Evolutionary conservation across 257 asterid species (phyloP), one percentile per base, ranked within the genome.

Genomic region (Jasminum sambac): DNA sequence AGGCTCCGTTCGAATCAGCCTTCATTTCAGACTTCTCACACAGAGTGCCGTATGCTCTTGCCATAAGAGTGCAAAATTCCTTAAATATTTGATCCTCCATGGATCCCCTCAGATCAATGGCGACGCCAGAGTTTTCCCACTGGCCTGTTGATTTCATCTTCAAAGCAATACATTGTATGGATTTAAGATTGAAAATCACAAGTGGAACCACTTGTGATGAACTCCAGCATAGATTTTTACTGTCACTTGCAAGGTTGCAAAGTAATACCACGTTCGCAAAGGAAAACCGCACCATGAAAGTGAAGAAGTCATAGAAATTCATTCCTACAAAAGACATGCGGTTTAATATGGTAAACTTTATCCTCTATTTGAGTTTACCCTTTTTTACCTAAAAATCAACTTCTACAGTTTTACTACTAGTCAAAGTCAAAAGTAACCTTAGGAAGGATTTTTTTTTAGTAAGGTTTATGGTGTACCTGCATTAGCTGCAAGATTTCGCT

Each of bases 401-500:
- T n/a, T n/a, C n/a, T n/a, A n/a, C n/a, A n/a, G n/a, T n/a, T n/a
- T n/a, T n/a, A n/a, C n/a, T n/a, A n/a, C n/a, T n/a, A n/a, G n/a
- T n/a, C n/a, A n/a, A n/a, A n/a, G n/a, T n/a, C n/a, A n/a, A 24
- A 40, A 65, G 23, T 34, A 52, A 50, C 62, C 13, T 55, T 4
- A 14, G 3, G 44, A 64, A 59, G n/a, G 16, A 36, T 6, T 30
- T 14, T 5, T 37, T 13, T 69, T 25, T 26, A 24, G 41, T 67
- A 52, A 52, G 16, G 12, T 74, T 52, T 63, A 60, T 16, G n/a
- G 61, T 58, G 37, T 70, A 89, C 97, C 96, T 72, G 99, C 87
- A 81, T 95, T 95, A 57, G 99, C 92, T 4, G 97, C 99, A 17
- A 91, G 99, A 84, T 95, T 95, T 59, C 85, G 78, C 84, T 95